These are phyloP conservation scores for Aspergillus flavus DNA, from an alignment of 2,329 filamentous ascomycete species.

Conservation along the genomic window DNA sequence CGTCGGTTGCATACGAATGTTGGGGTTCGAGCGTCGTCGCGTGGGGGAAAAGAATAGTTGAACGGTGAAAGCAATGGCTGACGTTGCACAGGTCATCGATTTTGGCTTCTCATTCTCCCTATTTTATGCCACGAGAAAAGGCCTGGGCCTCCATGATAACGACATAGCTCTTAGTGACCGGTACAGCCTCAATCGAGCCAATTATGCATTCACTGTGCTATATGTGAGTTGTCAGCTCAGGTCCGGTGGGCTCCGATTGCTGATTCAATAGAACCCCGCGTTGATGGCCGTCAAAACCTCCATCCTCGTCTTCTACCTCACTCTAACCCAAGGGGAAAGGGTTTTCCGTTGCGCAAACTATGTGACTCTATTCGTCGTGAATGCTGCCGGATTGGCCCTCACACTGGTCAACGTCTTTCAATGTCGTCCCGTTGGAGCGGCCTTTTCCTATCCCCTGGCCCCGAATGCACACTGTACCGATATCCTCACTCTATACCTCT, in stretches of 20 bases:
- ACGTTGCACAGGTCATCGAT: conserved; percentile 39
- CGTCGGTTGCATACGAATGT: conserved; percentile 1
- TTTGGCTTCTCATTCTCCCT: conserved; percentile 51
- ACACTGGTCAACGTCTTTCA: conserved; percentile 88
- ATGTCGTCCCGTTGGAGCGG: conserved; percentile 73
- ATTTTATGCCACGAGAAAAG: conserved; percentile 47
- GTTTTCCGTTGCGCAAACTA: conserved; percentile 83
- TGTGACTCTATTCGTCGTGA: conserved; percentile 74
- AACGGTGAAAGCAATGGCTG: not conserved
- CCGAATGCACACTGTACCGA: conserved; percentile 58
- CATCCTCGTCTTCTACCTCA: conserved; percentile 88
- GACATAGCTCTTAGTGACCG: conserved; percentile 37
- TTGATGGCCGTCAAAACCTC: conserved; percentile 91
- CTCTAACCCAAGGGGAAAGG: conserved; percentile 75
- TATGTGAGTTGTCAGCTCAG: conserved; percentile 51
- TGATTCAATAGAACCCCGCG: conserved; percentile 68
- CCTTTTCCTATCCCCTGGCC: conserved; percentile 59
- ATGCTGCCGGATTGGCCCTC: conserved; percentile 73
- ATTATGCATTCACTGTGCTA: conserved; percentile 64
- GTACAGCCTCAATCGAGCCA: conserved; percentile 47
- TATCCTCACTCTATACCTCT: conserved; percentile 66
- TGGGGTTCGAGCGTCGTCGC: not conserved
- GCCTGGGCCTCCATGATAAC: conserved; percentile 46
- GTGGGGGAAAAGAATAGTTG: too few species aligned
- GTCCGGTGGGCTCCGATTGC: not conserved